These are phyloP conservation scores for Coelastrella sp. DNA, from an alignment of 139 green algal genomes.

Conservation along the genomic window DNA sequence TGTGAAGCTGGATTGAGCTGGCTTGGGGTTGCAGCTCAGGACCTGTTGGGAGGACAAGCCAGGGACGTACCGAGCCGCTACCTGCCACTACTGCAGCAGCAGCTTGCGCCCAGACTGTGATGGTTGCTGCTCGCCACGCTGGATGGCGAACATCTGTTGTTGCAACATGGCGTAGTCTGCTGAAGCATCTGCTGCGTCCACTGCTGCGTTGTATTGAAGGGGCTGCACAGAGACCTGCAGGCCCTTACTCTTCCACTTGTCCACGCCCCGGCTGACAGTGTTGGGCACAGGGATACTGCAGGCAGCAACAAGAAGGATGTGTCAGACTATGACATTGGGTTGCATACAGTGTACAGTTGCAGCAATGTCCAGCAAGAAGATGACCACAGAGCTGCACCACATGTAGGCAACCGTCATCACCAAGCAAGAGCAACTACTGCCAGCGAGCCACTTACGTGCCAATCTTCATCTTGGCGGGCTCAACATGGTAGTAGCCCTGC, in stretches of 20 bases:
- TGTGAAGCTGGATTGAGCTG: background rate
- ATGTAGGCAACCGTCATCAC: background rate
- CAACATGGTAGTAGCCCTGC: constrained; percentile 49
- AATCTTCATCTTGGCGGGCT: constrained; percentile 43
- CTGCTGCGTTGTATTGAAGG: constrained; percentile 38
- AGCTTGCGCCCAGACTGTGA: constrained; percentile 36
- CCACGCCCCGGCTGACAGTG: background rate
- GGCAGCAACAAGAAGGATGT: background rate
- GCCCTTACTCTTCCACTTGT: constrained; percentile 35
- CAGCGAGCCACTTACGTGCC: background rate
- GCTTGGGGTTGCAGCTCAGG: background rate
- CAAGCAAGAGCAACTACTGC: background rate
- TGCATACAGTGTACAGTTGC: no score
- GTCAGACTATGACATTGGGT: background rate
- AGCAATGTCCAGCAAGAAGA: no score
- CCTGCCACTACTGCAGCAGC: constrained; percentile 18
- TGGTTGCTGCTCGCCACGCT: background rate
- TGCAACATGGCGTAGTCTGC: constrained; percentile 14
- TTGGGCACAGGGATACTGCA: constrained; percentile 24
- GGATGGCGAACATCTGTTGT: constrained; percentile 34
- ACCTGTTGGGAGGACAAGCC: no score
- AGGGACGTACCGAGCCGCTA: background rate
- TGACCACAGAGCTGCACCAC: background rate
- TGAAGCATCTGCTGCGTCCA: constrained; percentile 20
- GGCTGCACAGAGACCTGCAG: constrained; percentile 39